Base-by-base conservation (phyloP, 306 rosid genomes). In the Citrullus amarus region DNA sequence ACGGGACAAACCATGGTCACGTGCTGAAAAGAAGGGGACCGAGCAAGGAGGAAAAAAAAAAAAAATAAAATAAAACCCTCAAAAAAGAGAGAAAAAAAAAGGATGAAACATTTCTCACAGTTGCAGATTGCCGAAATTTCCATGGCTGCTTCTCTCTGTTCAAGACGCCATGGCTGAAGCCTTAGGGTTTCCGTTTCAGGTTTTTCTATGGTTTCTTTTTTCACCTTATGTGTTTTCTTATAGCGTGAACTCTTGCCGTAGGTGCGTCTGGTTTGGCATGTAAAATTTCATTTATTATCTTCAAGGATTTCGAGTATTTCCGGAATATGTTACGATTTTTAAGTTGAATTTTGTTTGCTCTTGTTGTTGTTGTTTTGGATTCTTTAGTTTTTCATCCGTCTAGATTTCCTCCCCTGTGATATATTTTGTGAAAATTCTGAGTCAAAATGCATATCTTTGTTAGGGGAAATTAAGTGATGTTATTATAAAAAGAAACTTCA, bases 161-260 rank as follows among this genome's bases (percentile, higher is more conserved):
- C 28, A 72, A 30, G 77, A 30, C 43, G 77, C 78, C 25, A 53
- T 54, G 63, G 62, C 59, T 74, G 28, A 34, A 18, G 78, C 62
- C 12, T 73, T 53, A 74, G 78, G 78, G 78, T 74, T 74, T 74
- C 48, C 32, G 18, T 54, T 74, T 74, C 63, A 54, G 63, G 50
- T 74, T 32, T 50, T 28, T 6, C 39, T 22, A 2, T 43, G 56
- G 9, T 22, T 12, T 69, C 2, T 43, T 2, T 43, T 11, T 20
- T 43, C 4, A 9, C 1, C 18, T 70, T 18, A 43, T 48, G 28
- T 4, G 28, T 73, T 46, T 30, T 34, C 39, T 25, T 46, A 10
- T 46, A 16, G 44, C 46, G 15, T 17, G 15, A 32, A 51, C 28
- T 18, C 18, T 51, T 73, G 18, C 7, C 28, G 78, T 30, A 53